phyloP scores from a whole-genome alignment of 1,139 yeast genomes.

The Debaryomyces coudertii region DNA sequence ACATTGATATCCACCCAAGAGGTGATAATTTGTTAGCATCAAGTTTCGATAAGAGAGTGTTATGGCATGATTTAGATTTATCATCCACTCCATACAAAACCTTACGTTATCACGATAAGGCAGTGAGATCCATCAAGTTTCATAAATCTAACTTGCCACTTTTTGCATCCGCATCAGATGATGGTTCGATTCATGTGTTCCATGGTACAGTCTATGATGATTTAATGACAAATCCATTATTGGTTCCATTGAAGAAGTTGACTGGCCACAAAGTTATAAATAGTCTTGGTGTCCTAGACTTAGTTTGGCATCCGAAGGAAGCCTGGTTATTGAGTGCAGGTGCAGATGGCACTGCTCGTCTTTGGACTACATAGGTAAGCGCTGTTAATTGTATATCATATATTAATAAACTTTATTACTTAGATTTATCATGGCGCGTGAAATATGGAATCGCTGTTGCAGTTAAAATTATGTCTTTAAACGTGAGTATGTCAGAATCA shows the following conservation, averaged over 20 bases:
- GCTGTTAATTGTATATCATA: neutral
- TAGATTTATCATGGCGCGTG: neutral
- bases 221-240: constrained; percentile 89
- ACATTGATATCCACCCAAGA: constrained; percentile 91
- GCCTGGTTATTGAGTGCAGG: constrained; percentile 99
- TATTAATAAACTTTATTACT: constrained; percentile 4
- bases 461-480: no score
- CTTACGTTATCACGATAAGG: constrained; percentile 90
- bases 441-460: neutral
- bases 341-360: constrained; percentile 93
- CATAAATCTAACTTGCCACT: constrained; percentile 86
- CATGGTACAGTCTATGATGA: constrained; percentile 97
- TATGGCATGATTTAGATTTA: constrained; percentile 97
- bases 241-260: constrained; percentile 93
- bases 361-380: constrained; percentile 77
- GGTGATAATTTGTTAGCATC: constrained; percentile 95
- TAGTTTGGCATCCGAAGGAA: constrained; percentile 96
- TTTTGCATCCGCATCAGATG: constrained; percentile 96
- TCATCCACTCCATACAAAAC: constrained; percentile 93
- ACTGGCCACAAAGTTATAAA: constrained; percentile 85
- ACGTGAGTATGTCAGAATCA: neutral
- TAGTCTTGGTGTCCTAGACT: constrained; percentile 86
- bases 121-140: constrained; percentile 85
- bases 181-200: constrained; percentile 90
- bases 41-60: constrained; percentile 90